Percentiles rank a stretch among this genome's conserved stretches.
Conservation (phyloP, 352 stramenopile species). For the Pythium rishiriense region DNA sequence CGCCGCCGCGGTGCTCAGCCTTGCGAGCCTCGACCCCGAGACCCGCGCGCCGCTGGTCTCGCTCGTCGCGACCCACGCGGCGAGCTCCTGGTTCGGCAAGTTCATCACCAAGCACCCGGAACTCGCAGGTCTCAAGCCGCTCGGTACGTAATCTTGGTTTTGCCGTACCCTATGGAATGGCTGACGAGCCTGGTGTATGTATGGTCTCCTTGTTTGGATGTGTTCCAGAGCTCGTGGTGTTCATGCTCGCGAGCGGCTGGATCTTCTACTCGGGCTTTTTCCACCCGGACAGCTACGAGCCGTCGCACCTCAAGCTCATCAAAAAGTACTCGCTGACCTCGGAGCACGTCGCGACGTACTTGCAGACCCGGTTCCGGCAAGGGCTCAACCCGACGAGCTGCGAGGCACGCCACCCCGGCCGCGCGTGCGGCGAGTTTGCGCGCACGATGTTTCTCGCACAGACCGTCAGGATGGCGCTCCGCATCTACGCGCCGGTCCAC, state of each 20-base stretch:
- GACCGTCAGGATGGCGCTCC: slow-evolving; percentile 39
- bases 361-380: slow-evolving; percentile 44
- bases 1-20: slow-evolving; percentile 34
- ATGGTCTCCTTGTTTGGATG: background rate
- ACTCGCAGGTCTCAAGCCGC: slow-evolving; percentile 31
- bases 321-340: slow-evolving; percentile 60
- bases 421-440: slow-evolving; percentile 44
- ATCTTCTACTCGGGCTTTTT: slow-evolving; percentile 66
- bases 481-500: slow-evolving; percentile 61
- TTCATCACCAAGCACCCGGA: slow-evolving; percentile 35
- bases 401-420: slow-evolving; percentile 42
- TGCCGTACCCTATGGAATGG: background rate
- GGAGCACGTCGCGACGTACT: slow-evolving; percentile 27
- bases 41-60: slow-evolving; percentile 52
- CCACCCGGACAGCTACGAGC: slow-evolving; percentile 57
- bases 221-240: slow-evolving; percentile 43
- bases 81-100: slow-evolving; percentile 37
- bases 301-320: slow-evolving; percentile 55
- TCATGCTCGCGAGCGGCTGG: slow-evolving; percentile 54
- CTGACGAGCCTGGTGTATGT: no score
- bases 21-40: slow-evolving; percentile 35
- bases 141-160: slow-evolving; percentile 17
- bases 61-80: slow-evolving; percentile 50
- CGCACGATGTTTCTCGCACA: slow-evolving; percentile 40
- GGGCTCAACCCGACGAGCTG: slow-evolving; percentile 55